Evolutionary conservation across 441 rosid genomes (phyloP).

Genomic region (Euphorbia celastroides): DNA sequence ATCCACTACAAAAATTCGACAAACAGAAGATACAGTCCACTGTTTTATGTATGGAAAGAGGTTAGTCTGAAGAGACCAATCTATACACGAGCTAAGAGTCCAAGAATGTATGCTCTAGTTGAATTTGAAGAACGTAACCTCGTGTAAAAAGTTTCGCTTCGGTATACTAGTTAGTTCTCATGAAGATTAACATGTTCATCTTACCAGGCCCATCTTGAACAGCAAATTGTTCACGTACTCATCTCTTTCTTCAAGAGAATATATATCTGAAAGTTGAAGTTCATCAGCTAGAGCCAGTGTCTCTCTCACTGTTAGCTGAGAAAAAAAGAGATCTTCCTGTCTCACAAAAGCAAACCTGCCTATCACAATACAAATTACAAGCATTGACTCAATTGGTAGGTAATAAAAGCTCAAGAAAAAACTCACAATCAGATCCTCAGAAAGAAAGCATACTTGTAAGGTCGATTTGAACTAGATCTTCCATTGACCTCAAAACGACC

Average conservation of each 20-base stretch:
- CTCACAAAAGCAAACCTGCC: constrained; percentile 83
- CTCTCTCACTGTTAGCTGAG: constrained; percentile 90
- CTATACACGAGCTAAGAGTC: background rate
- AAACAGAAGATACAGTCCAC: too few species aligned
- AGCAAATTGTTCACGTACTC: constrained; percentile 71
- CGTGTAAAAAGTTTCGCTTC: background rate
- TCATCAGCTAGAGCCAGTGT: constrained; percentile 86
- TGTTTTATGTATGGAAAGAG: background rate
- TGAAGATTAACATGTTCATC: constrained; percentile 14
- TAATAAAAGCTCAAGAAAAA: background rate
- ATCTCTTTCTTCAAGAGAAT: constrained; percentile 71
- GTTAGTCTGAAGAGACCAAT: background rate
- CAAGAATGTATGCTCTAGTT: background rate
- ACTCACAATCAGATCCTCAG: background rate
- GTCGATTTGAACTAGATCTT: constrained; percentile 45
- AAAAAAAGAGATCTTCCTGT: constrained; percentile 94
- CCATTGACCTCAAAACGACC: constrained; percentile 92
- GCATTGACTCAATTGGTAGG: background rate
- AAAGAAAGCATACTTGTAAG: constrained; percentile 50
- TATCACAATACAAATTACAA: constrained; percentile 21
- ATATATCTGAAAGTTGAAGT: constrained; percentile 70
- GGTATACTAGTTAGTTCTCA: background rate
- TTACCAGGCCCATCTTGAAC: constrained; percentile 80
- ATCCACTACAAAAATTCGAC: too few species aligned
- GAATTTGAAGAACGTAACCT: background rate